A percentile compares a stretch with the other conserved stretches of the same genome.
phyloP scores from a whole-genome alignment of 2,329 filamentous ascomycete genomes.

The Neonectria punicea region DNA sequence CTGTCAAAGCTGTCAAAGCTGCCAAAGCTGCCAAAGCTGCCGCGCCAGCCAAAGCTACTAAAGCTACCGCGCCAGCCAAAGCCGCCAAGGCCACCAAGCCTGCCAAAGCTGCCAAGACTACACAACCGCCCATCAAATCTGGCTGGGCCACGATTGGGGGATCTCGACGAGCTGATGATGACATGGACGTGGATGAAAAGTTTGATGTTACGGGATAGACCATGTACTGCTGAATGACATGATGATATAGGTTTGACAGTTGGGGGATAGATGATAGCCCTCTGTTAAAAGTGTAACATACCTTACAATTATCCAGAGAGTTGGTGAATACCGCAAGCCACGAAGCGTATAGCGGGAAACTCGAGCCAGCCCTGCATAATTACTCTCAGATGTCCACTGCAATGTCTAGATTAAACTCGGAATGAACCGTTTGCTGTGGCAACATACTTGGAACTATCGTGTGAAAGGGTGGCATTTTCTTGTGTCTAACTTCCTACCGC shows the following conservation, averaged over 20 bases:
- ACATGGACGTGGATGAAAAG: constrained; percentile 48
- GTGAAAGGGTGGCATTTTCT: neutral
- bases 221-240: constrained; percentile 14
- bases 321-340: neutral
- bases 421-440: neutral
- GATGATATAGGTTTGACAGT: constrained; percentile 15
- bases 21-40: neutral
- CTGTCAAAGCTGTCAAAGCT: constrained; percentile 11
- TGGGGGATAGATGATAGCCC: neutral
- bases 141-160: constrained; percentile 47
- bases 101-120: constrained; percentile 3
- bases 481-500: neutral
- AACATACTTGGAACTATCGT: neutral
- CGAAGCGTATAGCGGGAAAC: neutral
- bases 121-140: constrained; percentile 38
- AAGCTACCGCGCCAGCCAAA: constrained; percentile 2
- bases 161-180: constrained; percentile 35
- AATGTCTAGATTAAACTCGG: neutral
- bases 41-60: neutral
- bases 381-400: neutral
- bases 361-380: neutral
- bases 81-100: neutral
- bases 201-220: constrained; percentile 46
- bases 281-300: constrained; percentile 1
- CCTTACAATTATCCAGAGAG: neutral